Evolutionary conservation across 768 basidiomycete species (phyloP).

Genomic region (Hygrophorus pudorinus): DNA sequence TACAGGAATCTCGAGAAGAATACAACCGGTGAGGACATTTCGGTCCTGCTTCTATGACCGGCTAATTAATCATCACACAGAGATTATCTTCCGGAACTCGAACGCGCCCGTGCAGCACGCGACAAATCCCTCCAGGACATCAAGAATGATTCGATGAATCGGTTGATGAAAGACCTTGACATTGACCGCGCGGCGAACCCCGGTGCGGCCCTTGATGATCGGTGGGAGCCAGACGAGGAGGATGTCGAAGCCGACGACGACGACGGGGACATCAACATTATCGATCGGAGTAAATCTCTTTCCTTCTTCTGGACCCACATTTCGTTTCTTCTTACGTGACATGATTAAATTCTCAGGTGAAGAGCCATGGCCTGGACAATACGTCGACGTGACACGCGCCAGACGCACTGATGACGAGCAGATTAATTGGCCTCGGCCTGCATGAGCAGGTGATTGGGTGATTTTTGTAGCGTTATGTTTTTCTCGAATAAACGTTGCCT

Average conservation of each 20-base stretch:
- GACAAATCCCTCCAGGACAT: too few relatives aligned
- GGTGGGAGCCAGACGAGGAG: slow-evolving; percentile 60
- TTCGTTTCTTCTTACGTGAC: not conserved
- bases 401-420: slow-evolving; percentile 43
- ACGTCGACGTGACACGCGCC: slow-evolving; percentile 62
- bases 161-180: slow-evolving; percentile 70
- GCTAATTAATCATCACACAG: slow-evolving; percentile 27
- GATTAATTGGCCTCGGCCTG: too few relatives aligned
- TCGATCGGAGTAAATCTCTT: slow-evolving; percentile 58
- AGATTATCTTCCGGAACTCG: slow-evolving; percentile 87
- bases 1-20: slow-evolving; percentile 78
- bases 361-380: slow-evolving; percentile 62
- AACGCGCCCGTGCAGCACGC: slow-evolving; percentile 51
- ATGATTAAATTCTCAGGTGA: slow-evolving; percentile 36
- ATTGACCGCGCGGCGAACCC: slow-evolving; percentile 66
- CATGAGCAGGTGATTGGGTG: too few relatives aligned
- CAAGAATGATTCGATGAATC: slow-evolving; percentile 69
- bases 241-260: slow-evolving; percentile 49
- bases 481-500: too few relatives aligned
- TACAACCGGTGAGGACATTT: slow-evolving; percentile 59
- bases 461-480: too few relatives aligned
- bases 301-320: too few relatives aligned
- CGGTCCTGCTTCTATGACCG: not conserved
- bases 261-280: slow-evolving; percentile 43
- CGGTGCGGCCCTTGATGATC: slow-evolving; percentile 40